phyloP scores from a whole-genome alignment of 768 basidiomycete genomes.

The Collybia nuda region DNA sequence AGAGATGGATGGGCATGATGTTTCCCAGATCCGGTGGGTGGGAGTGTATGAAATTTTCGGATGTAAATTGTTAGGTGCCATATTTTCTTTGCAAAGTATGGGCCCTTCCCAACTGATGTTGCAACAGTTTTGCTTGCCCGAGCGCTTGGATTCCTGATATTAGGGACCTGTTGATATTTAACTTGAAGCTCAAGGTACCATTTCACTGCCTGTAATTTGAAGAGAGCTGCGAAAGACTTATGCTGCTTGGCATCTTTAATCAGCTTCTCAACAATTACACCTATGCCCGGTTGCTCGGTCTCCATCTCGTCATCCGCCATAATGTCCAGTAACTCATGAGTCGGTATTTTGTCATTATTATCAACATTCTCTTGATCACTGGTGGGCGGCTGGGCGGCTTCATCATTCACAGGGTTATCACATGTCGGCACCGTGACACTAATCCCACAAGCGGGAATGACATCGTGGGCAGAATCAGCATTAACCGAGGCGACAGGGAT shows the following conservation, averaged over 20 bases:
- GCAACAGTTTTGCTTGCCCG: slow-evolving; percentile 7
- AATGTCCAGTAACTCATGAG: not conserved
- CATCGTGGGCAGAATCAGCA: too few relatives aligned
- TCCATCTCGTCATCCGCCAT: not conserved
- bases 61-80: slow-evolving; percentile 8
- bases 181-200: slow-evolving; percentile 4
- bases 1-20: slow-evolving; percentile 19
- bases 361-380: slow-evolving; percentile 1
- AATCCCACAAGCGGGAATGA: too few relatives aligned
- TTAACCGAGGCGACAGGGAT: too few relatives aligned
- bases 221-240: slow-evolving; percentile 8
- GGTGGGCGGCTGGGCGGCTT: too few relatives aligned
- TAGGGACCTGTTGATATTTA: slow-evolving; percentile 4
- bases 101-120: slow-evolving; percentile 11
- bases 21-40: slow-evolving; percentile 10
- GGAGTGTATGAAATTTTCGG: slow-evolving; percentile 10
- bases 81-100: slow-evolving; percentile 11
- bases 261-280: not conserved
- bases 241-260: slow-evolving; percentile 6
- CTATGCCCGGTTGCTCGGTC: not conserved
- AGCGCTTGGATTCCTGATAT: slow-evolving; percentile 3
- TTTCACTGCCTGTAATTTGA: slow-evolving; percentile 12
- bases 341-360: not conserved
- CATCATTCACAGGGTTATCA: too few relatives aligned
- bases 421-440: too few relatives aligned